phyloP scores from a whole-genome alignment of 441 rosid genomes.

The Bocquillonia castaneifolia region DNA sequence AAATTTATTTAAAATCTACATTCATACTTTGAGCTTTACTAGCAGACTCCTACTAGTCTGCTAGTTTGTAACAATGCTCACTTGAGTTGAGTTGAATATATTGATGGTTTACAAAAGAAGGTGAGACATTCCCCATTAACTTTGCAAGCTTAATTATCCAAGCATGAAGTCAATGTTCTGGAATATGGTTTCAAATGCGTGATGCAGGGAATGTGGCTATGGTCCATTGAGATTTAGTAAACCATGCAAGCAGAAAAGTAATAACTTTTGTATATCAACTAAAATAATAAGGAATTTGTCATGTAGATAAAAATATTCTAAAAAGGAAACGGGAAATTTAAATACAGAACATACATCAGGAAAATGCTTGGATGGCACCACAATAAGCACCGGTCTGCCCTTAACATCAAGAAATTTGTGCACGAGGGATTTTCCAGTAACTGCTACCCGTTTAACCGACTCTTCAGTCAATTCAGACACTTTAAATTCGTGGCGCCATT shows the following conservation, averaged over 20 bases:
- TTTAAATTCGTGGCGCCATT: constrained; percentile 81
- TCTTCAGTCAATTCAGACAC: constrained; percentile 66
- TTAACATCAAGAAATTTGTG: constrained; percentile 66
- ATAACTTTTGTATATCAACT: not conserved
- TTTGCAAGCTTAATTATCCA: not conserved
- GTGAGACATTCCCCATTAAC: not conserved
- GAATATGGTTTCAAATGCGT: not conserved
- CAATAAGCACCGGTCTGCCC: constrained; percentile 72
- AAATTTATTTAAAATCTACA: not conserved
- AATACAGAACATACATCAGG: constrained; percentile 52
- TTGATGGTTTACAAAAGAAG: not conserved
- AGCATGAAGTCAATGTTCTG: not conserved
- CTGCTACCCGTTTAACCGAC: constrained; percentile 48
- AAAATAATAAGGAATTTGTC: not conserved
- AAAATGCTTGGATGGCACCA: constrained; percentile 75
- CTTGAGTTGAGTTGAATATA: not conserved
- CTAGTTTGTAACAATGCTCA: not conserved
- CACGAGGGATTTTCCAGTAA: constrained; percentile 76
- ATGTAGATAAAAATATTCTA: not conserved
- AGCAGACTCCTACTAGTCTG: not conserved
- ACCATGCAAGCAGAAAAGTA: not conserved
- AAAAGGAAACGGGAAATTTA: constrained; percentile 1
- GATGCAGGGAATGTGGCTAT: not conserved
- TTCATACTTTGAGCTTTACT: not conserved
- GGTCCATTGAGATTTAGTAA: not conserved